Base-by-base conservation (phyloP, 2,329 filamentous ascomycete genomes). In the Zalaria sp. region DNA sequence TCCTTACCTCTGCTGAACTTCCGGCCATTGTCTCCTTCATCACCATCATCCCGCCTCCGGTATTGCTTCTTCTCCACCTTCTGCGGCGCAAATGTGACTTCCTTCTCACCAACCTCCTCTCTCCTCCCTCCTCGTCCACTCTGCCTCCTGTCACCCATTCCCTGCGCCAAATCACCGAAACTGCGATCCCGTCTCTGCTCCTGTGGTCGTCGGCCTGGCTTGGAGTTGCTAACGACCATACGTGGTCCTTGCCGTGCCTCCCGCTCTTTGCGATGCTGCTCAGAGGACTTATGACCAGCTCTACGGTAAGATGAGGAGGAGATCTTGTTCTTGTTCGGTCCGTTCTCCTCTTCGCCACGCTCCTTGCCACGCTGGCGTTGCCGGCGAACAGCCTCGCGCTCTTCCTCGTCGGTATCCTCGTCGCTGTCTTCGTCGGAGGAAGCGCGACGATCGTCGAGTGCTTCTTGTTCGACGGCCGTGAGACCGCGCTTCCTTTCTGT, bases 1-100 rank as follows among this genome's bases (percentile, higher is more conserved):
- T 67, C 64, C 43, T 67, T 65, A 34, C 38, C 51, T 36, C 55
- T 48, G 26, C 45, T 43, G 7, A 49, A 34, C 38, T 48, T 52
- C 34, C 52, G 50, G 27, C 57, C 57, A 27, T 56, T 51, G 5
- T 52, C 56, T 26, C 46, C 47, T 5, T 57, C 57, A 28, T 59
- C 56, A 8, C 39, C 48, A 38, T 45, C 40, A 29, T 44, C 41
- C 26, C 47, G 38, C 39, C 43, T 46, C 49, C 55, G 55, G 47
- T 52, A 43, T 43, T 38, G 39, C 46, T 55, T 62, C 53, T 59
- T 61, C 52, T 69, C 40, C 5, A 47, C 69, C 59, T 56, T 68
- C 47, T 72, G 68, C 5, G 82, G 82, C 44, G 79, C 71, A 58
- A 88, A 89, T n/a, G 79, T 81, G 47, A 88, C 71, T 51, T 80